Evolutionary conservation across 352 stramenopile genomes (phyloP), one percentile per base, ranked within the genome.

Genomic region (Pythium oligandrum): DNA sequence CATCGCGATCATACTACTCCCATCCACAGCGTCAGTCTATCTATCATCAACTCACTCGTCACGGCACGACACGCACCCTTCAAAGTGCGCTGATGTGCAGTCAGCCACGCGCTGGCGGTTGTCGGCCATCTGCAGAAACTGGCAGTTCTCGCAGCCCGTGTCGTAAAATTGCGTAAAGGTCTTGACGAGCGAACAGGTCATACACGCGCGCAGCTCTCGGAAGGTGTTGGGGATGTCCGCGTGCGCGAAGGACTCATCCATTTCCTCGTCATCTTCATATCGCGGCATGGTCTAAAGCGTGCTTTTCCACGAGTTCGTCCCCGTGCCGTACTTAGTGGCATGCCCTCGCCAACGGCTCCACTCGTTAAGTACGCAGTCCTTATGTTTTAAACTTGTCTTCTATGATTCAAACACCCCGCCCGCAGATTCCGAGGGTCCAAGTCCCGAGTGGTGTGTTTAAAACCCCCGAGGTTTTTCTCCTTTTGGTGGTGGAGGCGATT

Each of bases 121-220:
- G 78, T 95, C 84, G 48, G 84, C 82, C 84, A 95, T 95, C 57
- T 95, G 83, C 40, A 95, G 68, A 57, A 95, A 92, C 46, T 76
- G 69, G 63, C 84, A 95, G 71, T 95, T 95, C 63, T 95, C 84
- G 65, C 84, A 95, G 57, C 84, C 84, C 54, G 78, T 90, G 68
- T 95, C 84, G 70, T 95, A 95, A 66, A 95, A 95, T 68, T 95
- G 84, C 63, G 82, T 92, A 66, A 93, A 95, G 8, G 82, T 92
- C 72, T 95, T 95, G 61, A 95, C 70, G 44, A 95, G 75, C 44
- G 84, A 95, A 69, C 84, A 95, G 48, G 81, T 92, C 82, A 95
- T 91, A 59, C 84, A 95, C 46, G 84, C 84, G 48, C 84, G 82
- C 46, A 95, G 73, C 63, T 95, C 82, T 38, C 84, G 82, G 68